Evolutionary conservation across 106 monocot species (phyloP).

Genomic region (Dioscorea alata): DNA sequence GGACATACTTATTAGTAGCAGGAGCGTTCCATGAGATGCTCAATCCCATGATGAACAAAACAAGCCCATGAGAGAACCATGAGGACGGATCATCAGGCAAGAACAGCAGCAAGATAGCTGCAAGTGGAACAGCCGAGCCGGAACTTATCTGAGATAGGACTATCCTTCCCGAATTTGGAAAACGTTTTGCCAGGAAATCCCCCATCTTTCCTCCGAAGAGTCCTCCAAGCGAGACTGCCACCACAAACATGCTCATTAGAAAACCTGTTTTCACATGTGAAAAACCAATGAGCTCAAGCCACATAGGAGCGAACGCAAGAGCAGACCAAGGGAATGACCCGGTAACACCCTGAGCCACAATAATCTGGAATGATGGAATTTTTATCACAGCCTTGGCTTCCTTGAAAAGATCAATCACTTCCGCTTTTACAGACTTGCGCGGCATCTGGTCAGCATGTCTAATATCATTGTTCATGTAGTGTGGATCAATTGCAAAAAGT

Average conservation of each 20-base stretch:
- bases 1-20: conserved; percentile 87
- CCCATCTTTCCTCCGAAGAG: conserved; percentile 88
- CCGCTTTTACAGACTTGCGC: conserved; percentile 30
- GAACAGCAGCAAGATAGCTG: conserved; percentile 55
- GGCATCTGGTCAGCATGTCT: background rate
- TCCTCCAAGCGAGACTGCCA: conserved; percentile 58
- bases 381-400: conserved; percentile 68
- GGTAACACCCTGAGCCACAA: conserved; percentile 86
- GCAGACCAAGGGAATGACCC: conserved; percentile 97
- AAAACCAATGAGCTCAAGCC: conserved; percentile 90
- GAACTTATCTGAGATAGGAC: conserved; percentile 91
- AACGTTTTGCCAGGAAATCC: conserved; percentile 46
- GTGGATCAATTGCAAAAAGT: conserved; percentile 71
- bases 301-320: conserved; percentile 76
- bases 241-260: conserved; percentile 52
- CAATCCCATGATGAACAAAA: conserved; percentile 81
- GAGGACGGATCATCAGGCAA: conserved; percentile 65
- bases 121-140: conserved; percentile 72
- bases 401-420: conserved; percentile 38
- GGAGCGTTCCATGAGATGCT: conserved; percentile 86
- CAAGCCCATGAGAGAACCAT: conserved; percentile 39
- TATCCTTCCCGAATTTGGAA: conserved; percentile 81
- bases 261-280: conserved; percentile 58
- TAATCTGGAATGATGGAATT: conserved; percentile 83
- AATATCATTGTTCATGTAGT: conserved; percentile 7